Evolutionary conservation across 2,329 filamentous ascomycete genomes (phyloP).

Genomic region (Cladophialophora yegresii): DNA sequence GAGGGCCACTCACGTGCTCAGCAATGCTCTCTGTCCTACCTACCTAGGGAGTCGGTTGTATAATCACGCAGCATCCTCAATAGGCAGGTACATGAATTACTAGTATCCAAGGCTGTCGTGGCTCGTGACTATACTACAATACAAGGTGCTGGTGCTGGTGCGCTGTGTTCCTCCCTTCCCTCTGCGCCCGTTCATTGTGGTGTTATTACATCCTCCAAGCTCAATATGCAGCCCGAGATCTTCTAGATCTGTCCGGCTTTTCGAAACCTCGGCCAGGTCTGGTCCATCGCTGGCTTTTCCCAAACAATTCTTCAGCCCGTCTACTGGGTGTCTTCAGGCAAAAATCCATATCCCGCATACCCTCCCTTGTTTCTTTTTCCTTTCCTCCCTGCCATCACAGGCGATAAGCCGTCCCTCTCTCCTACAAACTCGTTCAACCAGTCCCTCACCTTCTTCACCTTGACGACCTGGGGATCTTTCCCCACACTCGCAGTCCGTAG

Average conservation of each 20-base stretch:
- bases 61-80: neutral
- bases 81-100: slow-evolving; percentile 3
- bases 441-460: slow-evolving; percentile 67
- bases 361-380: slow-evolving; percentile 14
- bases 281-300: too few relatives aligned
- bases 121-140: slow-evolving; percentile 21
- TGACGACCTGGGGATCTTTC: slow-evolving; percentile 58
- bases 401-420: slow-evolving; percentile 33
- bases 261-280: neutral
- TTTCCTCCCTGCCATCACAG: slow-evolving; percentile 19
- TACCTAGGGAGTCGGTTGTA: neutral
- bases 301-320: neutral
- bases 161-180: neutral
- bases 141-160: slow-evolving; percentile 10
- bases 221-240: slow-evolving; percentile 5
- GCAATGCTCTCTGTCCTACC: neutral
- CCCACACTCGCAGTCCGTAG: slow-evolving; percentile 45
- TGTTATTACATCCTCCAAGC: slow-evolving; percentile 24
- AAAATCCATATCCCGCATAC: slow-evolving; percentile 21
- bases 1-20: neutral
- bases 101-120: slow-evolving; percentile 8
- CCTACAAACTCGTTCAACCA: slow-evolving; percentile 75
- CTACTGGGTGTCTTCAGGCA: slow-evolving; percentile 48
- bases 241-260: slow-evolving; percentile 22
- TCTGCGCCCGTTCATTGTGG: slow-evolving; percentile 6